Percentiles rank a stretch among this genome's conserved stretches.
These are phyloP conservation scores for Cladobotryum protrusum DNA, from an alignment of 2,329 filamentous ascomycete genomes.

Conservation along the genomic window DNA sequence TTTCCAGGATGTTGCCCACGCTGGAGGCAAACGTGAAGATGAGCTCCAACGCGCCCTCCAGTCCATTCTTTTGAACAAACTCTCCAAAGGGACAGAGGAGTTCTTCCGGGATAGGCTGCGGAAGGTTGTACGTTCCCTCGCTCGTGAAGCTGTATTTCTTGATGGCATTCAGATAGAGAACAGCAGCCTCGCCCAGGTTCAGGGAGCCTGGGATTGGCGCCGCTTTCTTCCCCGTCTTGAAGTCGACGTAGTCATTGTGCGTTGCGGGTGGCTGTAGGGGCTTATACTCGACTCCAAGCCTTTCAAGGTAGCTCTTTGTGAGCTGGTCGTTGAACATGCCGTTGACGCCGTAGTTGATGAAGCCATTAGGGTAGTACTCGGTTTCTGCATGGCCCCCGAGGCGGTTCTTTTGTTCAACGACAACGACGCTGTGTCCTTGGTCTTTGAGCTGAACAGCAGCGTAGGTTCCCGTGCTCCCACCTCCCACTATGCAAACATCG, in stretches of 20 bases:
- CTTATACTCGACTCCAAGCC: constrained; percentile 23
- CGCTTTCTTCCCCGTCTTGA: constrained; percentile 7
- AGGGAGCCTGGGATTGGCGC: not conserved
- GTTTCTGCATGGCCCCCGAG: constrained; percentile 40
- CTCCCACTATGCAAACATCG: constrained; percentile 32
- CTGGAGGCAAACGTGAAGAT: constrained; percentile 30
- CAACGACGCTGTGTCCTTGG: constrained; percentile 27
- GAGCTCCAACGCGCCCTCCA: constrained; percentile 29
- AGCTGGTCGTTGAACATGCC: constrained; percentile 28
- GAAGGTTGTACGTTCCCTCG: constrained; percentile 25
- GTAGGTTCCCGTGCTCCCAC: constrained; percentile 35
- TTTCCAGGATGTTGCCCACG: constrained; percentile 20
- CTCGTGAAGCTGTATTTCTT: constrained; percentile 2
- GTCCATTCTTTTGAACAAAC: constrained; percentile 35
- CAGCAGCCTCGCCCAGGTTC: not conserved
- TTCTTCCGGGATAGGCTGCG: constrained; percentile 38
- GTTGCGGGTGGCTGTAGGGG: constrained; percentile 11
- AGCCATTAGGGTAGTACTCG: constrained; percentile 14
- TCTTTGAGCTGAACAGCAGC: constrained; percentile 34
- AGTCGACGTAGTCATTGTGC: constrained; percentile 16
- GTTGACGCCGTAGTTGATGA: constrained; percentile 20
- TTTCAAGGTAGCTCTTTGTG: constrained; percentile 30
- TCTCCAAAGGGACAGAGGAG: constrained; percentile 36
- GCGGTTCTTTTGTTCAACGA: constrained; percentile 32
- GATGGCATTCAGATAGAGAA: constrained; percentile 2